These are phyloP conservation scores for Plasmodium relictum DNA, from an alignment of 169 alveolate species.

Conservation along the genomic window DNA sequence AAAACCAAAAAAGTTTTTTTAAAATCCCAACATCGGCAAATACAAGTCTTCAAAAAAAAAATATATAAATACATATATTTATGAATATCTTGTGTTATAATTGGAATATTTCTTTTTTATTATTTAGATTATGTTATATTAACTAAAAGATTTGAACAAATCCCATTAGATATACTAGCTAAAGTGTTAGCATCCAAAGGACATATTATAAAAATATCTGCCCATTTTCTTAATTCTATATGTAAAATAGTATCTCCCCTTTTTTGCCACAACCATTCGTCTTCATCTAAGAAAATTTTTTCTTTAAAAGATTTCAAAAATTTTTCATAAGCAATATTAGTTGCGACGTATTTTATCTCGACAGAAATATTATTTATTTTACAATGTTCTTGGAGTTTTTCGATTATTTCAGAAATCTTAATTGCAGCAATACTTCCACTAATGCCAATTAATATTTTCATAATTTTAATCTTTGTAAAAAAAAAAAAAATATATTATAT, in stretches of 20 bases:
- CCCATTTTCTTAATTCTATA: slow-evolving; percentile 91
- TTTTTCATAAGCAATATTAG: slow-evolving; percentile 77
- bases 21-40: slow-evolving; percentile 95
- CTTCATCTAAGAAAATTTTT: slow-evolving; percentile 80
- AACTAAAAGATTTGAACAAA: slow-evolving; percentile 94
- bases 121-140: background rate
- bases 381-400: slow-evolving; percentile 56
- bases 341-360: slow-evolving; percentile 80
- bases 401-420: slow-evolving; percentile 84
- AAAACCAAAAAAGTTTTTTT: slow-evolving; percentile 90
- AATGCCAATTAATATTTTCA: slow-evolving; percentile 87
- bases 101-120: background rate
- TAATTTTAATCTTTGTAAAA: background rate
- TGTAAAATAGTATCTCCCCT: slow-evolving; percentile 84
- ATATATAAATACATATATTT: background rate
- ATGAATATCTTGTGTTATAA: background rate
- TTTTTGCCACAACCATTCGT: slow-evolving; percentile 85
- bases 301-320: slow-evolving; percentile 79
- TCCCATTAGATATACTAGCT: slow-evolving; percentile 93
- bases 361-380: slow-evolving; percentile 35
- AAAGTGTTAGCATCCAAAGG: slow-evolving; percentile 96
- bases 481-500: background rate
- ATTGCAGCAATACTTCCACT: slow-evolving; percentile 94
- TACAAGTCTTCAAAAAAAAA: slow-evolving; percentile 85
- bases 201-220: slow-evolving; percentile 91